Conservation (phyloP, 257 asterid genomes). For the Agastache rugosa region DNA sequence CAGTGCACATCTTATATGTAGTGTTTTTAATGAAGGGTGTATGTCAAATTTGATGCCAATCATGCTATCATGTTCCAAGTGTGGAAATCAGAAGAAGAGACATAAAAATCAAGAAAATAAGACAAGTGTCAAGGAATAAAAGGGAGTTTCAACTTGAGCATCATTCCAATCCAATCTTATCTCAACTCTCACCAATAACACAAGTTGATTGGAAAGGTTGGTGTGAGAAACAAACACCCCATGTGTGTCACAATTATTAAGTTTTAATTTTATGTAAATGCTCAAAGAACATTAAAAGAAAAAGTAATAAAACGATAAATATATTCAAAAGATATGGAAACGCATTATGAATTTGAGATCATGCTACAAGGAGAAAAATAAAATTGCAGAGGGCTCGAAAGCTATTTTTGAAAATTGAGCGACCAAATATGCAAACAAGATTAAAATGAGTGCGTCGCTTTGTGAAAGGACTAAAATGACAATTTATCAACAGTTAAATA, state of each 20-base stretch:
- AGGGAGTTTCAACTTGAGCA: constrained; percentile 18
- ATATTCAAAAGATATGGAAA: background rate
- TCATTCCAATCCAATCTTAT: constrained; percentile 18
- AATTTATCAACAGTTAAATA: background rate
- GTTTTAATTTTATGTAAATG: background rate
- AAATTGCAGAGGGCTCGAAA: background rate
- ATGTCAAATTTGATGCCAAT: background rate
- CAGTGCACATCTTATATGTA: background rate
- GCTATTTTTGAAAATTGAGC: background rate
- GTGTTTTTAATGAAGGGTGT: background rate
- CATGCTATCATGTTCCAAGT: constrained; percentile 17
- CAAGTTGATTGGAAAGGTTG: constrained; percentile 12
- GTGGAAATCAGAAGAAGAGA: constrained; percentile 10
- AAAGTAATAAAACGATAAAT: background rate
- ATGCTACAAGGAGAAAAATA: background rate
- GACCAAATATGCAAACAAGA: background rate
- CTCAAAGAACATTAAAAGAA: background rate
- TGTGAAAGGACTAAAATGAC: background rate
- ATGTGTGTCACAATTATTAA: constrained; percentile 31
- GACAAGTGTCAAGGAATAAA: background rate
- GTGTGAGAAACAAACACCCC: constrained; percentile 23
- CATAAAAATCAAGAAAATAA: background rate
- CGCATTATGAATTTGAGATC: background rate
- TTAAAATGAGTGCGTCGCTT: background rate
- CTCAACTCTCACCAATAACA: constrained; percentile 28